phyloP scores from a whole-genome alignment of 768 basidiomycete species.

The Tubosaeta sp. region DNA sequence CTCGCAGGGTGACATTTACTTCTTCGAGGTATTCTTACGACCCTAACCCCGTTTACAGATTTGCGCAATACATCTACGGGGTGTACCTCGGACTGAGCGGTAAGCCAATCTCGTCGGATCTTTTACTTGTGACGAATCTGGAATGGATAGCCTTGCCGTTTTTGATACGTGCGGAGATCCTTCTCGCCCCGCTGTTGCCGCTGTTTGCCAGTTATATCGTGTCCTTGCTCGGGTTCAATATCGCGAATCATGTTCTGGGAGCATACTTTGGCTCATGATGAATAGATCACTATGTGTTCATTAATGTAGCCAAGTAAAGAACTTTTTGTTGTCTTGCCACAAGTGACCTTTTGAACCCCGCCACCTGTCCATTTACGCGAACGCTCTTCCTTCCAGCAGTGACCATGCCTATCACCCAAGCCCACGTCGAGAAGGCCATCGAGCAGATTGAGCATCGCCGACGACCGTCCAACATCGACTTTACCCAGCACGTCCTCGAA shows the following conservation, averaged over 20 bases:
- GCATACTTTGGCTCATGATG: constrained; percentile 66
- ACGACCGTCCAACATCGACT: constrained; percentile 68
- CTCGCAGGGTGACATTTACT: constrained; percentile 67
- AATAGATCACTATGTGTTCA: neutral
- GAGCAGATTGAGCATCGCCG: constrained; percentile 40
- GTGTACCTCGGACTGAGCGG: constrained; percentile 84
- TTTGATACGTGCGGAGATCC: constrained; percentile 81
- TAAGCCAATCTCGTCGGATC: constrained; percentile 29
- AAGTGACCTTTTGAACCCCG: constrained; percentile 26
- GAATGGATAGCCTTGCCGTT: constrained; percentile 76
- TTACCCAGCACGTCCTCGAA: constrained; percentile 87
- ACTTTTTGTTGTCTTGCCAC: constrained; percentile 3
- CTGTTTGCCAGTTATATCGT: constrained; percentile 82
- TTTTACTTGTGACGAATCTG: constrained; percentile 10
- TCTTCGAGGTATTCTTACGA: neutral
- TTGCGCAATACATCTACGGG: constrained; percentile 89
- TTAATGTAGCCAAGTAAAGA: constrained; percentile 13
- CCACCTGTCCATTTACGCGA: constrained; percentile 19
- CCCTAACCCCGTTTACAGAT: constrained; percentile 40
- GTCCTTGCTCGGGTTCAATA: constrained; percentile 87
- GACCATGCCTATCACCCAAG: constrained; percentile 34
- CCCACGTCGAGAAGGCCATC: constrained; percentile 33
- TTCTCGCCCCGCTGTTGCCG: constrained; percentile 87
- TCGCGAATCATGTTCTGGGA: constrained; percentile 75
- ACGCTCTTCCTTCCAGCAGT: constrained; percentile 6